Evolutionary conservation across 2,329 filamentous ascomycete genomes (phyloP), one percentile per base, ranked within the genome.

Genomic region (Trichoderma breve): DNA sequence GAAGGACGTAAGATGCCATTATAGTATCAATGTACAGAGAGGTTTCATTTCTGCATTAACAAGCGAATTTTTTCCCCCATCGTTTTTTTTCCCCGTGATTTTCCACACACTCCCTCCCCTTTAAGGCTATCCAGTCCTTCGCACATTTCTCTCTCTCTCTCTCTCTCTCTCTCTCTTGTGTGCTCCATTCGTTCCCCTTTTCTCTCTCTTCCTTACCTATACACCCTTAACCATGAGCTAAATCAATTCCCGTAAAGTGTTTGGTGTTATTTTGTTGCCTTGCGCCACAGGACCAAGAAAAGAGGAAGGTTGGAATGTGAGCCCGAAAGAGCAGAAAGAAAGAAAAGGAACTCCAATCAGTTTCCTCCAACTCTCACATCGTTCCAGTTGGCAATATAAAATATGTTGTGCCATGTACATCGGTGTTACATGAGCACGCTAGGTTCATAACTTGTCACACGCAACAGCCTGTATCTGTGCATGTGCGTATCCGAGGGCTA

Each of bases 21-120:
- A 70, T 47, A 60, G 58, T 72, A 60, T 51, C 70, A 70, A 70
- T 71, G 39, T 72, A 72, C 71, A 72, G 60, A 72, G 30, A 58
- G 60, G 47, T 62, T 72, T 70, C 71, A 71, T 71, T 71, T 60
- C 71, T 70, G 61, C 53, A 47, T 63, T 63, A 53, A 28, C 64
- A 72, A 53, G 24, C 30, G n/a, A 30, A 57, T 63, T 55, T 28
- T 63, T 43, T 57, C 15, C 30, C 43, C 47, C 12, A n/a, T 21
- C 11, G 24, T 53, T 34, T 28, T 4, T 4, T 15, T 0, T 32
- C 67, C 34, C 36, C 7, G 11, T 43, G 4, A 5, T 60, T 43
- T 60, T 18, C 34, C 28, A 8, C 15, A 18, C 7, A 5, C 43
- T n/a, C 39, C 18, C 39, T 24, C 47, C 47, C 21, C n/a, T 51